These are phyloP conservation scores for Lasiosphaeris hirsuta DNA, from an alignment of 495 filamentous ascomycete genomes.

Conservation along the genomic window DNA sequence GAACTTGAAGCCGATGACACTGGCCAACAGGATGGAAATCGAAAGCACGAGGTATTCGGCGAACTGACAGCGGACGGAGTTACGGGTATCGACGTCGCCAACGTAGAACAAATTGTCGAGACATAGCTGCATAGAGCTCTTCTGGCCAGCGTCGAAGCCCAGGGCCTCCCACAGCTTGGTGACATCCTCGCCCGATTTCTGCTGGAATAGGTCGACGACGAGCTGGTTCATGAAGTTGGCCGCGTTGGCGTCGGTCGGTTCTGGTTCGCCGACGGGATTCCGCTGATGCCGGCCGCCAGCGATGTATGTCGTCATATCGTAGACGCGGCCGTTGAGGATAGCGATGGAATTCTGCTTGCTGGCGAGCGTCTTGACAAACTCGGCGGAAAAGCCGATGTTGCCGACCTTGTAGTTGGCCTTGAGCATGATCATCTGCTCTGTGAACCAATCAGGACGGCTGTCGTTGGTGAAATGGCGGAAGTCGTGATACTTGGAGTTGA, in stretches of 20 bases:
- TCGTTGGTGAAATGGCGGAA: conserved; percentile 84
- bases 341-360: conserved; percentile 63
- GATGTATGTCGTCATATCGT: conserved; percentile 86
- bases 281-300: conserved; percentile 67
- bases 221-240: conserved; percentile 77
- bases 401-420: conserved; percentile 80
- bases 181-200: conserved; percentile 72
- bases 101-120: conserved; percentile 95
- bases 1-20: conserved; percentile 93
- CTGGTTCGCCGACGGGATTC: conserved; percentile 48
- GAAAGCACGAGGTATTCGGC: conserved; percentile 87
- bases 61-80: conserved; percentile 81
- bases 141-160: conserved; percentile 48
- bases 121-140: conserved; percentile 72
- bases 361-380: conserved; percentile 72
- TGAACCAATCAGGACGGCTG: conserved; percentile 84
- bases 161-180: conserved; percentile 78
- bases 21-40: conserved; percentile 76
- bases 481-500: conserved; percentile 82
- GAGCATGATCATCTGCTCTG: conserved; percentile 74
- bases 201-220: conserved; percentile 74
- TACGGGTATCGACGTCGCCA: conserved; percentile 87
- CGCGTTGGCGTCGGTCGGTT: conserved; percentile 49
- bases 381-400: conserved; percentile 75
- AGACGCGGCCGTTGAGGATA: conserved; percentile 77